Base-by-base conservation (phyloP, 208 protist genomes). In the Crithidia sp. region DNA sequence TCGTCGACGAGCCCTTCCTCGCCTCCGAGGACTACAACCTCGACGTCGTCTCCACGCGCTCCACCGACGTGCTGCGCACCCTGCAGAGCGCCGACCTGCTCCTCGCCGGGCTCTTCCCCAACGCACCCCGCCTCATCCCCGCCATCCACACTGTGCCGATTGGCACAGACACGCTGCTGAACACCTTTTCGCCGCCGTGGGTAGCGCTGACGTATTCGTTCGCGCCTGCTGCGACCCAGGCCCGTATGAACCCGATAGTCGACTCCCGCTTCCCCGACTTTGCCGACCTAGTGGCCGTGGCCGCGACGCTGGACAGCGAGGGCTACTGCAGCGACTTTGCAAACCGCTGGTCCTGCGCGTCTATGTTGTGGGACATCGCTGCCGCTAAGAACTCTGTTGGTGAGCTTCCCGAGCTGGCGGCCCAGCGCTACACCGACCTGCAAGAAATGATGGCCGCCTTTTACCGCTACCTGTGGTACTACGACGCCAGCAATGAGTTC, bases 21-120 rank as follows among this genome's bases (percentile, higher is more conserved):
- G 19, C 79, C 36, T 63, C 62, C 9, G 16, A 19, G 55, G 45
- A 43, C 55, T 89, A 89, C 74, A 76, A 89, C 65, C 66, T 81
- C 36, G 54, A 63, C 47, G 43, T 82, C 56, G 74, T 85, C 52
- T 78, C 83, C 66, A 74, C 61, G 12, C 82, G 79, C 49, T 87
- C 85, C 13, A 87, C 78, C 16, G 81, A 84, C 55, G 53, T 83
- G 60, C 50, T 65, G 9, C 85, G 85, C 66, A 88, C 80, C 37
- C 54, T 88, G 73, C 83, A 88, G 64, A 88, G 83, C 50, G 79
- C 80, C 4, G 57, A 67, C 9, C 61, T 71, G 28, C 65, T 88
- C 16, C 62, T 88, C 12, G 50, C 39, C 43, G 83, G 83, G 14
- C 57, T 82, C 40, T 88, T 85, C 67, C 69, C 70, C n/a, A 57